Conservation (phyloP, 345 rosid species). For the Aegle marmelos region DNA sequence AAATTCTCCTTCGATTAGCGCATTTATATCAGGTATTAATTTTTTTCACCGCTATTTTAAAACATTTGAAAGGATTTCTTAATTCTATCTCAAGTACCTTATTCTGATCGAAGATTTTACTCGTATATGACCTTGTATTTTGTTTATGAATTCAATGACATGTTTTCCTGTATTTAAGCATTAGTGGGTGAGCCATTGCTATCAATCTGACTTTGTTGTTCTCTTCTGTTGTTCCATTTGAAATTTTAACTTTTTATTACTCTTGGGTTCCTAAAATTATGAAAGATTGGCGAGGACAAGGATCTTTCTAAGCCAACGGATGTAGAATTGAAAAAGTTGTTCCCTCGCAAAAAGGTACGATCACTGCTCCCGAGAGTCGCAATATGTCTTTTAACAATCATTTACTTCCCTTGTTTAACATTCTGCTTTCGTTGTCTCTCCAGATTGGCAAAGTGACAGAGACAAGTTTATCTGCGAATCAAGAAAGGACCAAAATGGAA, state of each 20-base stretch:
- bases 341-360: conserved; percentile 47
- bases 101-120: not conserved
- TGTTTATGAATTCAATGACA: not conserved
- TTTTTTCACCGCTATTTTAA: conserved; percentile 2
- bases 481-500: conserved; percentile 75
- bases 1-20: conserved; percentile 77
- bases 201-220: not conserved
- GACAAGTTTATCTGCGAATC: conserved; percentile 79
- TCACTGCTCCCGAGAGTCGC: not conserved
- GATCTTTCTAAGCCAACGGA: conserved; percentile 46
- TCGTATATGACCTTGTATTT: not conserved
- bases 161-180: not conserved
- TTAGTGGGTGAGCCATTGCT: not conserved
- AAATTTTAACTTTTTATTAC: not conserved
- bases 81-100: not conserved
- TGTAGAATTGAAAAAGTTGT: conserved; percentile 45
- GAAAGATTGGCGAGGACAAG: conserved; percentile 50
- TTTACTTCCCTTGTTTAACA: not conserved
- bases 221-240: not conserved
- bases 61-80: not conserved
- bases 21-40: conserved; percentile 79
- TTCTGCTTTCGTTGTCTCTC: conserved; percentile 1
- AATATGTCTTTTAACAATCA: not conserved
- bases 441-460: conserved; percentile 69
- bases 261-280: not conserved